Conservation (phyloP, 495 filamentous ascomycete genomes). For the Trypethelium eluteriae region DNA sequence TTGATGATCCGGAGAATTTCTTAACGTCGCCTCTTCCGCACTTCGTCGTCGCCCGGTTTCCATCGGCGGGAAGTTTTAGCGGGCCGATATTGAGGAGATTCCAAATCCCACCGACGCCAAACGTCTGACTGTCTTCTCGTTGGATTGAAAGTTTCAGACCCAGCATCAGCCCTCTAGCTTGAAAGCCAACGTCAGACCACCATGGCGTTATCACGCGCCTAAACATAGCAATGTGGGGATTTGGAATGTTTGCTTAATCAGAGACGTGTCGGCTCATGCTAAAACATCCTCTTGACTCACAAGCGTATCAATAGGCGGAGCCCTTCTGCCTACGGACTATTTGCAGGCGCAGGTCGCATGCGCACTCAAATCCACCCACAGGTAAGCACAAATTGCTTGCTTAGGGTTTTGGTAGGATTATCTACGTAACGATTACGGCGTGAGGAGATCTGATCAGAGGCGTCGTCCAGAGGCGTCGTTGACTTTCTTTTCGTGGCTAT, state of each 20-base stretch:
- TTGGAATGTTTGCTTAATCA: not conserved
- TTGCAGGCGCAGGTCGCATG: too few relatives aligned
- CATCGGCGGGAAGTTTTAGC: conserved; percentile 9
- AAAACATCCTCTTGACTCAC: not conserved
- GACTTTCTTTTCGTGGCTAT: not conserved
- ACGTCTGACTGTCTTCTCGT: not conserved
- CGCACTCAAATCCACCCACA: too few relatives aligned
- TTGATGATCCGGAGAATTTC: not conserved
- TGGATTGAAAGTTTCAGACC: conserved; percentile 7
- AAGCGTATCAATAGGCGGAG: too few relatives aligned
- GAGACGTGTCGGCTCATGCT: not conserved
- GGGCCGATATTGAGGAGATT: not conserved
- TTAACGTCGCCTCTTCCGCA: not conserved
- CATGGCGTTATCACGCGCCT: not conserved
- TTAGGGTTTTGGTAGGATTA: too few relatives aligned
- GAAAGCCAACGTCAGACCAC: not conserved
- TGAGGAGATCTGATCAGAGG: too few relatives aligned
- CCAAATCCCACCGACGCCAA: not conserved
- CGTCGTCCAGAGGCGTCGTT: too few relatives aligned
- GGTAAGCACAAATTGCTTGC: too few relatives aligned
- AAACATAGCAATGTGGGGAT: not conserved
- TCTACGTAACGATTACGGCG: too few relatives aligned
- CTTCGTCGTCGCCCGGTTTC: not conserved
- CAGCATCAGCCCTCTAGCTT: not conserved
- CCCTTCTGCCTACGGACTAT: too few relatives aligned